A percentile compares a stretch with the other conserved stretches of the same genome.
Conservation (phyloP, 371 early-diverging fungal species). For the Funneliformis caledonium region DNA sequence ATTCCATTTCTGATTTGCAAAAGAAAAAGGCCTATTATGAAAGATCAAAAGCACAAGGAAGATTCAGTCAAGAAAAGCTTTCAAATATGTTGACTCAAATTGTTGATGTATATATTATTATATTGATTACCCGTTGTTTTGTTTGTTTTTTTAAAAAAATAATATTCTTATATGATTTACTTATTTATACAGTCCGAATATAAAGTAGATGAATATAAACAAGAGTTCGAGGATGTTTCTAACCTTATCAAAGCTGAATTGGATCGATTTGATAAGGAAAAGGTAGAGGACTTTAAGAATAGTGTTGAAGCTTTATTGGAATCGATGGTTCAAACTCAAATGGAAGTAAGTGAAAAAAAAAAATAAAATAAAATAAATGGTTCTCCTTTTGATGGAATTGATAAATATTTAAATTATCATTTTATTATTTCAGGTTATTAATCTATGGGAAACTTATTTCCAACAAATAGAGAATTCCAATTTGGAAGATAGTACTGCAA, state of each 20-base stretch:
- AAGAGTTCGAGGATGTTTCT: constrained; percentile 77
- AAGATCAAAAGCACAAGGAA: constrained; percentile 59
- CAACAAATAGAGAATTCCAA: constrained; percentile 9
- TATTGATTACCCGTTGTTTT: not conserved
- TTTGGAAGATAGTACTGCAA: not conserved
- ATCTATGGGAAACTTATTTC: constrained; percentile 23
- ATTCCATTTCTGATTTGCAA: constrained; percentile 66
- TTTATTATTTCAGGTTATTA: constrained; percentile 11
- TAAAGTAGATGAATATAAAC: constrained; percentile 57
- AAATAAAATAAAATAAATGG: not conserved
- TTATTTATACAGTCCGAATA: constrained; percentile 52
- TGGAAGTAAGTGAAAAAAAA: constrained; percentile 57
- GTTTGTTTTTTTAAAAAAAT: not conserved
- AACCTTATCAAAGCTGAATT: constrained; percentile 75
- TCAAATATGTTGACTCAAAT: constrained; percentile 68
- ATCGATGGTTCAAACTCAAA: constrained; percentile 83
- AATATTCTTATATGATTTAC: constrained; percentile 7
- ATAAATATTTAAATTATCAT: not conserved
- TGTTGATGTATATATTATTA: constrained; percentile 54
- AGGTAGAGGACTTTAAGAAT: constrained; percentile 81
- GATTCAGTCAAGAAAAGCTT: constrained; percentile 67
- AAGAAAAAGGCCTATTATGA: constrained; percentile 66
- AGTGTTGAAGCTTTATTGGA: constrained; percentile 75
- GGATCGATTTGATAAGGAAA: constrained; percentile 84
- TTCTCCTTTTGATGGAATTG: not conserved